Percentiles rank a stretch among this genome's conserved stretches.
phyloP scores from a whole-genome alignment of 306 rosid genomes.

The Prunus salicina region DNA sequence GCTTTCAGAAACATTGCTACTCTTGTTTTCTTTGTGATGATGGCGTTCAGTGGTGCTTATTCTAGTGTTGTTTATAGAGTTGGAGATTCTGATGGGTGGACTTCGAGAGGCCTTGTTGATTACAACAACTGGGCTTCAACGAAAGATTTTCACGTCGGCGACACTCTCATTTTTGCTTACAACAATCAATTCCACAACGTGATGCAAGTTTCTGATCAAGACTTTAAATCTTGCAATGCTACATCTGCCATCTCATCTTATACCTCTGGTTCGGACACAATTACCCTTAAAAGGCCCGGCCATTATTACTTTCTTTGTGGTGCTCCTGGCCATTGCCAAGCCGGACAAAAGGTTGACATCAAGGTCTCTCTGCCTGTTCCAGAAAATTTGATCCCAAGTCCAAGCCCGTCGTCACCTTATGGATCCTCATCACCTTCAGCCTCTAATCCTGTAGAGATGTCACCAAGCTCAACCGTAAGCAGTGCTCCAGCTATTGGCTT shows the following conservation, averaged over 20 bases:
- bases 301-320: background rate
- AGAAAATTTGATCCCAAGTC: background rate
- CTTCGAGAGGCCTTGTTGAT: background rate
- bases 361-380: background rate
- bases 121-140: background rate
- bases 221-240: background rate
- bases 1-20: background rate
- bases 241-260: background rate
- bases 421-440: background rate
- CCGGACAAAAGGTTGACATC: background rate
- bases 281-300: background rate
- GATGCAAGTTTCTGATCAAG: background rate
- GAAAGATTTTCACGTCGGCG: background rate
- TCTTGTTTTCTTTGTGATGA: background rate
- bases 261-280: background rate
- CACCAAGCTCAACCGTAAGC: background rate
- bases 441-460: background rate
- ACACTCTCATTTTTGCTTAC: background rate
- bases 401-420: background rate
- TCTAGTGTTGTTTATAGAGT: background rate
- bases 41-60: background rate
- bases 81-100: background rate
- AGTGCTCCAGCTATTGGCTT: background rate
- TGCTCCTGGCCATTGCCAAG: background rate
- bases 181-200: background rate